Evolutionary conservation across 1,284 basidiomycete species (phyloP), one percentile per base, ranked within the genome.

Genomic region (Leccinum holopus): DNA sequence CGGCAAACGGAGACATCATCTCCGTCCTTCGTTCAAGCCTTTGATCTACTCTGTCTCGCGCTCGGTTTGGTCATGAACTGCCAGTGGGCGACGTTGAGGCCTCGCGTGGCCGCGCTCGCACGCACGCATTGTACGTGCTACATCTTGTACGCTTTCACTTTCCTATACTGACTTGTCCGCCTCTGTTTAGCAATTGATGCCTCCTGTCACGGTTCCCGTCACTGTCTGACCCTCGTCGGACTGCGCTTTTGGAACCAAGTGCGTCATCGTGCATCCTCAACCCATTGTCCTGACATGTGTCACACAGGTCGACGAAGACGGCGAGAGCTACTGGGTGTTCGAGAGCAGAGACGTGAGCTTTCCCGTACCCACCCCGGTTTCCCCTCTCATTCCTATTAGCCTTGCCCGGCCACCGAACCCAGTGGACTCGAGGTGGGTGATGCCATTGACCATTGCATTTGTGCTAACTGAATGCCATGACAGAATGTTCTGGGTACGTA

Each of bases 171-270:
- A 51, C 16, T 10, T 1, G 63, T 64, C 57, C 16, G 16, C 39
- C 16, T n/a, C 18, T 47, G 44, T 18, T 25, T 56, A 86, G 85
- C 70, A 35, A 66, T 86, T 12, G 78, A 82, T 67, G 81, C 81
- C 8, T 66, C 68, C 4, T 91, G 88, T 64, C 74, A 80, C 8
- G 77, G 73, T 28, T 72, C 78, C 39, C 79, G 79, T 5, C 64
- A 70, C 4, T 90, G 88, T 65, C 71, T 80, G 39, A 94, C 90
- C 10, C 80, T 98, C 11, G 95, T 97, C 10, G 95, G 95, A 11
- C 78, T 98, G 66, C 83, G 95, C 61, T 98, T 95, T 73, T 98
- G 95, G 95, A 98, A 97, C 75, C 95, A 97, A 77, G 94, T 87
- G 62, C 25, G 77, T 65, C 10, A 3, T 59, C 37, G 21, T 55